A percentile compares a stretch with the other conserved stretches of the same genome.
Evolutionary conservation across 2,329 filamentous ascomycete genomes (phyloP).

Genomic region (Emmonsiellopsis sp.): DNA sequence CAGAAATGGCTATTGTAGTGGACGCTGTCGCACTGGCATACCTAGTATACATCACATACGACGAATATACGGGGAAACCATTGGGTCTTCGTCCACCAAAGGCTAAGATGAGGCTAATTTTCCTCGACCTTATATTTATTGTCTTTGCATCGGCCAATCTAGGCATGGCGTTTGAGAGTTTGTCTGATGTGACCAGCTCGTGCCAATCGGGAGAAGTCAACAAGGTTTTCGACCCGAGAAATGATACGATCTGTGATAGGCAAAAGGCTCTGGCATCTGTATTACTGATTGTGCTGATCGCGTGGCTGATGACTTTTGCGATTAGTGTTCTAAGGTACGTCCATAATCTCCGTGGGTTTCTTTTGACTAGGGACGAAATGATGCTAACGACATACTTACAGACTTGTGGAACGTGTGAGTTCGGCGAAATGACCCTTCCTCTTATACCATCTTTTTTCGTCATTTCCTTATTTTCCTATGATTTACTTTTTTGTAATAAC

Average conservation of each 20-base stretch:
- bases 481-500: background rate
- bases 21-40: constrained; percentile 85
- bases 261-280: constrained; percentile 68
- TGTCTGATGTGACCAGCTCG: constrained; percentile 54
- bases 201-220: constrained; percentile 43
- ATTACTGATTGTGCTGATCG: constrained; percentile 68
- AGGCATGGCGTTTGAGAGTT: constrained; percentile 75
- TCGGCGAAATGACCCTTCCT: background rate
- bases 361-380: background rate
- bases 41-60: constrained; percentile 85
- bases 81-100: constrained; percentile 74
- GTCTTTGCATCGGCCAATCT: constrained; percentile 94
- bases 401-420: constrained; percentile 13
- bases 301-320: constrained; percentile 86
- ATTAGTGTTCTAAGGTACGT: constrained; percentile 43
- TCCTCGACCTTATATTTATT: constrained; percentile 92
- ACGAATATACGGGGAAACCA: constrained; percentile 92
- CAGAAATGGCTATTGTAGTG: constrained; percentile 80
- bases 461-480: background rate
- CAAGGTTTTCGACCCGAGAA: constrained; percentile 23
- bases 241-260: constrained; percentile 48
- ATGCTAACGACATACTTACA: constrained; percentile 4
- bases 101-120: constrained; percentile 79
- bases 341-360: background rate
- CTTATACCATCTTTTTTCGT: background rate